Evolutionary conservation across 331 rosid genomes (phyloP), one percentile per base, ranked within the genome.

Genomic region (Saraca asoca): DNA sequence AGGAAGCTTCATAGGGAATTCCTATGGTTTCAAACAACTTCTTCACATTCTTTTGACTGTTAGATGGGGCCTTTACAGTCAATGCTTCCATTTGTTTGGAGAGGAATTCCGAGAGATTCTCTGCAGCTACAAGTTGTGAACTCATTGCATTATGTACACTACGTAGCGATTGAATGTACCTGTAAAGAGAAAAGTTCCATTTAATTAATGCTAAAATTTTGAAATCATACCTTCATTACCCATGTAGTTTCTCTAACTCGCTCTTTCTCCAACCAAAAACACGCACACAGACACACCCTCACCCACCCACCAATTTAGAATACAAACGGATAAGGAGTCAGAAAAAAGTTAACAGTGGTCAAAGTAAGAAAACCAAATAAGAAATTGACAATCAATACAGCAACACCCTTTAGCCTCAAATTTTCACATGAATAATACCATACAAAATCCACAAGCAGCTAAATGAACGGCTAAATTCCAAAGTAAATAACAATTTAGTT

Each of bases 11-110:
- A 66, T 85, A 87, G 9, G 98, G 84, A 77, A 93, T 78, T 83
- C 98, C 97, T 66, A 90, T 84, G 43, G 90, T 82, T 75, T 90
- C 96, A 80, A 90, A 86, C 76, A 90, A 80, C 84, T 84, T 95
- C 62, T 80, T 87, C 55, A 85, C 87, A 58, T 79, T 83, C 79
- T 86, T 75, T 66, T 77, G 85, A 61, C 82, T 80, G 55, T 37
- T 68, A 51, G 88, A 61, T 74, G 85, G 83, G 14, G 91, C 81
- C 56, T 78, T 79, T 51, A 88, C 68, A 75, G 82, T 84, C 80
- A 93, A 76, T 13, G 78, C 71, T 56, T 75, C 61, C 91, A 93
- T 82, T 77, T 93, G 97, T 71, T 84, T 93, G 63, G 90, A 85
- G 65, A 93, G 91, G 65, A 76, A 73, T 55, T 90, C 96, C 35